Base-by-base conservation (phyloP, 2,329 filamentous ascomycete species). In the Verticillium zaregamsianum region DNA sequence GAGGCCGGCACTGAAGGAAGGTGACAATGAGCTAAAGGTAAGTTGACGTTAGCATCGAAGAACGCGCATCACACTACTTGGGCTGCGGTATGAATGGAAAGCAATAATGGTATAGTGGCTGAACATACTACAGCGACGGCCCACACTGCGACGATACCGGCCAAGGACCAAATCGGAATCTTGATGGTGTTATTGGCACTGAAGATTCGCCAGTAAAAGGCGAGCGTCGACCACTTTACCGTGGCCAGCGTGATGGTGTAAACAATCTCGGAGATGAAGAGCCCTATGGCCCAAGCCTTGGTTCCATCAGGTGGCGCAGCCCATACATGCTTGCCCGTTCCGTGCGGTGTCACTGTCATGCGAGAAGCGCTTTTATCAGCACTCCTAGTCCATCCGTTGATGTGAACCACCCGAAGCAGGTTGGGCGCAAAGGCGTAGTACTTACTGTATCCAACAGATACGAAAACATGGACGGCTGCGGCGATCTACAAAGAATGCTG, bases 201-300 rank as follows among this genome's bases (percentile, higher is more conserved):
- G 60, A 71, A 69, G 3, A 64, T 63, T 5, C 69, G 64, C 68
- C 68, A 71, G 58, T 71, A 71, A 23, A 70, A 68, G 11, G 65
- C 60, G 12, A 71, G 63, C 23, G 67, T 69, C 20, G 69, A 69
- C 59, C 62, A 63, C 20, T 70, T 70, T 45, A 68, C 67, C 2
- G 60, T 62, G 2, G 60, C 31, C 20, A 71, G 25, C 14, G 62
- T 66, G 15, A 68, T 9, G 9, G 65, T 61, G 11, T 70, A 70
- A 9, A 59, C 58, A 7, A 67, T 28, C 17, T 71, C 68, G 4
- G 68, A 62, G 31, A 66, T 60, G 61, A 71, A 70, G 15, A 70
- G 61, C 3, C 59, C 65, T 2, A 67, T n/a, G 0, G 68, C 65
- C 64, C 63, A 70, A 0, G 65, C 68, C 15, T 63, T 65, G 25